phyloP scores from a whole-genome alignment of 768 basidiomycete species.

The Boletus subparvulus region DNA sequence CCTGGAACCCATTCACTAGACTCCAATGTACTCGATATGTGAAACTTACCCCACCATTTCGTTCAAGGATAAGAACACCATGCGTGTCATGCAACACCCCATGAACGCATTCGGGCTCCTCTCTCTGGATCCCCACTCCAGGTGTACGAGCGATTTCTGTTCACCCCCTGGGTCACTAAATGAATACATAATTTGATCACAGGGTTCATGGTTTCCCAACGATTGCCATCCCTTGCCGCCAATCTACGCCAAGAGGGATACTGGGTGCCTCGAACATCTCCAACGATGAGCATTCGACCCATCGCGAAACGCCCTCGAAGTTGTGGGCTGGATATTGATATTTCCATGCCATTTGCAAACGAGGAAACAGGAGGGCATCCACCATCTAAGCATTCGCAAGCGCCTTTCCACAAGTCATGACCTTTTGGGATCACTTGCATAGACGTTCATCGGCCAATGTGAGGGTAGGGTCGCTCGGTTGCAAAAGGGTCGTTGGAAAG shows the following conservation, averaged over 20 bases:
- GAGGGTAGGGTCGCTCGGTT: no score
- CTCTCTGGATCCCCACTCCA: background rate
- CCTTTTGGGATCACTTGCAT: no score
- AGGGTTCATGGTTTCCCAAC: background rate
- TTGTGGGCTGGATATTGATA: background rate
- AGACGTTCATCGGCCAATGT: no score
- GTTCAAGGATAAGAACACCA: background rate
- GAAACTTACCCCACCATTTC: background rate
- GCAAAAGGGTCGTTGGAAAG: no score
- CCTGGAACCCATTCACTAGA: constrained; percentile 6
- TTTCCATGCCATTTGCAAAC: no score
- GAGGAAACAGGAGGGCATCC: no score
- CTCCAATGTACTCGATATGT: no score
- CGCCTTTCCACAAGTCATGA: no score
- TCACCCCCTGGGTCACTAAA: background rate
- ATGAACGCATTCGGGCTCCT: no score
- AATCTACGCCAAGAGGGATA: background rate
- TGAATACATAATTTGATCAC: background rate
- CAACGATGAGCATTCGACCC: background rate
- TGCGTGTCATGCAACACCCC: background rate
- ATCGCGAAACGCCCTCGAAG: background rate
- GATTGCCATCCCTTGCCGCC: background rate
- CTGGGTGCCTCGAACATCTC: background rate
- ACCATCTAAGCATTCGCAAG: no score
- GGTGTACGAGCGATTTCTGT: no score